Conservation (phyloP, 2,329 filamentous ascomycete species). For the Diplodia sapinea region DNA sequence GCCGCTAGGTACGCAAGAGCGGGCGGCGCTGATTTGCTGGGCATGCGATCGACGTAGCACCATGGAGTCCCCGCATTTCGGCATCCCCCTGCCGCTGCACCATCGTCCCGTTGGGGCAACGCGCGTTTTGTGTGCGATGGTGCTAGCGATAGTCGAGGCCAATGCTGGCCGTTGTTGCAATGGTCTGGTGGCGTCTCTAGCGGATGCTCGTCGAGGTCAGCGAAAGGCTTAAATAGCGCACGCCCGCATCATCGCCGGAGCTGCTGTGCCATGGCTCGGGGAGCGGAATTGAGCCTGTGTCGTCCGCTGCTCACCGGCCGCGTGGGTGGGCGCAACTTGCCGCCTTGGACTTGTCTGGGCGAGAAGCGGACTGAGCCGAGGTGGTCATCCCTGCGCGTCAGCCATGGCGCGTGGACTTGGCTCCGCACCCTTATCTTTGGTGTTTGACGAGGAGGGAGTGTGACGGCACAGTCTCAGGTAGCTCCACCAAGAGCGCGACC, state of each 20-base stretch:
- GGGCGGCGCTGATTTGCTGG: background rate
- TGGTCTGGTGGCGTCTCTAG: background rate
- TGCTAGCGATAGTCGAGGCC: background rate
- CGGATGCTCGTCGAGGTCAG: background rate
- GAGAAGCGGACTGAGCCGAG: background rate
- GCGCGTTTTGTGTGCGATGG: background rate
- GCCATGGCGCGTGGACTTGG: background rate
- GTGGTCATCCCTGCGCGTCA: background rate
- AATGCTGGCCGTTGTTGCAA: background rate
- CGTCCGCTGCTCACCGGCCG: background rate
- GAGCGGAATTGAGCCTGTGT: background rate
- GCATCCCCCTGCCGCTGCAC: constrained; percentile 15
- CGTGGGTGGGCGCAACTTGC: background rate
- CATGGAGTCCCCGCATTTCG: constrained; percentile 7
- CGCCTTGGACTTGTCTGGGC: background rate
- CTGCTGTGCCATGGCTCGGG: background rate
- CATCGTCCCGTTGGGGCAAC: background rate
- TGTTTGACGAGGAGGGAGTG: no score
- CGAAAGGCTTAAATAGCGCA: background rate
- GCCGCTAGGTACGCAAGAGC: background rate
- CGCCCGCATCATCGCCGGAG: background rate
- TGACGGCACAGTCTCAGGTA: no score
- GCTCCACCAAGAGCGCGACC: no score
- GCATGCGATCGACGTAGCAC: background rate
- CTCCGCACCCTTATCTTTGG: background rate